phyloP scores from a whole-genome alignment of 1,284 basidiomycete species.

The Phellinidium pouzarii region DNA sequence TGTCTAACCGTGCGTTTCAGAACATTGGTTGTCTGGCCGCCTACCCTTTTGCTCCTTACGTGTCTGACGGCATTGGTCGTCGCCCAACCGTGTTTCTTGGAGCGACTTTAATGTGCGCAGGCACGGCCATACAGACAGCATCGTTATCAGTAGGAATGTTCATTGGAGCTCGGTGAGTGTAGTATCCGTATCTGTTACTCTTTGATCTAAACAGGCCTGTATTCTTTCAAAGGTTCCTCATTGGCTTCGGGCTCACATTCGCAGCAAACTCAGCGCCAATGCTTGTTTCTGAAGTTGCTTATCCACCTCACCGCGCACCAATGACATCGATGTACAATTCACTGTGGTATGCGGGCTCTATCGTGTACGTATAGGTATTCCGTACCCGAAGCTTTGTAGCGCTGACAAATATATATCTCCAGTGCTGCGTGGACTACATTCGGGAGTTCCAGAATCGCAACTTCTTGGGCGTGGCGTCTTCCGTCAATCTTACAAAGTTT shows the following conservation, averaged over 20 bases:
- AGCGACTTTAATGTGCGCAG: constrained; percentile 55
- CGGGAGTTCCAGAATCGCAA: constrained; percentile 60
- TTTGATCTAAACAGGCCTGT: not conserved
- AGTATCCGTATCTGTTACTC: not conserved
- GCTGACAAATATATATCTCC: constrained; percentile 12
- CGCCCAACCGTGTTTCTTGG: constrained; percentile 54
- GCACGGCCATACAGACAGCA: constrained; percentile 65
- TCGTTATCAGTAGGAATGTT: constrained; percentile 73
- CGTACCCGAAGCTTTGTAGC: too few species aligned
- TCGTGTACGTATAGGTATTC: constrained; percentile 58
- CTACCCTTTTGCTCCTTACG: constrained; percentile 63
- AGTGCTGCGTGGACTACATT: constrained; percentile 73
- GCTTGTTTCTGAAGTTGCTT: constrained; percentile 71
- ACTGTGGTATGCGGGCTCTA: constrained; percentile 74
- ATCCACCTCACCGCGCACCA: constrained; percentile 68
- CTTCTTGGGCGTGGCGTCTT: constrained; percentile 69
- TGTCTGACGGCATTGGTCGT: constrained; percentile 64
- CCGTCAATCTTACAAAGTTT: constrained; percentile 62
- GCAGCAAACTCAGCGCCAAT: constrained; percentile 69
- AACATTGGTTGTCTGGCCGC: constrained; percentile 61
- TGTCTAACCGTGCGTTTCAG: constrained; percentile 28
- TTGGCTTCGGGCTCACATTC: constrained; percentile 75
- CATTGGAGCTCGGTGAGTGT: constrained; percentile 59
- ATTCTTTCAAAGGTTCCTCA: constrained; percentile 45
- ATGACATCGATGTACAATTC: constrained; percentile 71